A percentile compares a stretch with the other conserved stretches of the same genome.
phyloP scores from a whole-genome alignment of 2,329 filamentous ascomycete genomes.

The Xylariaceae sp. region DNA sequence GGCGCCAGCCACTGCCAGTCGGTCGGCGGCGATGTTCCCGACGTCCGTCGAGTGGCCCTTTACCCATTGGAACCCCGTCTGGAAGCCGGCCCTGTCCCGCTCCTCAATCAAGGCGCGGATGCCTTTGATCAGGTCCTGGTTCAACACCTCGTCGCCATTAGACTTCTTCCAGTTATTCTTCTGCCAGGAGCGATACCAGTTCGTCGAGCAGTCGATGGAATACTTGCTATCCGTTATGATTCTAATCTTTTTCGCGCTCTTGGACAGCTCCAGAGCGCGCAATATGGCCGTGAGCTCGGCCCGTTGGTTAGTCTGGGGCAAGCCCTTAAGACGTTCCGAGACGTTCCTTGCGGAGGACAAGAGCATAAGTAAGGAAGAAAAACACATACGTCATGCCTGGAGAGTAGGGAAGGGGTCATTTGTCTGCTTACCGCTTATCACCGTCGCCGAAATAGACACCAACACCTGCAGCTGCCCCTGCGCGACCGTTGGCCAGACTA shows the following conservation, averaged over 20 bases:
- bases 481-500: constrained; percentile 52
- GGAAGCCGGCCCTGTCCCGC: constrained; percentile 52
- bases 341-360: constrained; percentile 46
- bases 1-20: constrained; percentile 65
- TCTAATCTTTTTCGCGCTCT: constrained; percentile 60
- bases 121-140: constrained; percentile 74
- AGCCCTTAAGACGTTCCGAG: constrained; percentile 69
- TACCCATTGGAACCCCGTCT: constrained; percentile 77
- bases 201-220: constrained; percentile 79
- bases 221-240: constrained; percentile 91
- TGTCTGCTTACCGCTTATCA: constrained; percentile 43
- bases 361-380: constrained; percentile 6
- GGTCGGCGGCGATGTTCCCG: constrained; percentile 79
- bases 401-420: constrained; percentile 8
- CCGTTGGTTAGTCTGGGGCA: constrained; percentile 85
- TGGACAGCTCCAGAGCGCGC: constrained; percentile 72
- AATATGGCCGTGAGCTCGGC: constrained; percentile 89
- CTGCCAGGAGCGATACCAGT: constrained; percentile 77
- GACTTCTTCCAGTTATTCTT: constrained; percentile 68
- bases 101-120: constrained; percentile 68
- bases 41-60: constrained; percentile 72
- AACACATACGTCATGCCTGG: background rate
- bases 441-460: constrained; percentile 58
- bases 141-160: constrained; percentile 70
- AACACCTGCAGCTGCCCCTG: constrained; percentile 52